Conservation (phyloP, 2,329 filamentous ascomycete species). For the Cordyceps pruinosa region DNA sequence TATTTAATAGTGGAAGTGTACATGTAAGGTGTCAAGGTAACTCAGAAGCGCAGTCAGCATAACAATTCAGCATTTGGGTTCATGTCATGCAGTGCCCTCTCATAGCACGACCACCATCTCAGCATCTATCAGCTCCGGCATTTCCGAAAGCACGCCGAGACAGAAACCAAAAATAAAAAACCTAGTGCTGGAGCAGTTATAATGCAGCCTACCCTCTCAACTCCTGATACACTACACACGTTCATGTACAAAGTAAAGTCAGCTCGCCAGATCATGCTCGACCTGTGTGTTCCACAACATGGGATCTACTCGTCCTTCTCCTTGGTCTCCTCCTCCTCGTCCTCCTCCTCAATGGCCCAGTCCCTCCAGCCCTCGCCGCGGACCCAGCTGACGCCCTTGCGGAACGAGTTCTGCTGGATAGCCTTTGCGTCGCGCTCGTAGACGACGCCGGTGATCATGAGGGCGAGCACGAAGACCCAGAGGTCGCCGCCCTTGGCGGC, state of each 20-base stretch:
- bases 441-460: slow-evolving; percentile 71
- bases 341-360: slow-evolving; percentile 49
- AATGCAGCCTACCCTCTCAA: background rate
- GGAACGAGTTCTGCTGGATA: slow-evolving; percentile 57
- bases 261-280: background rate
- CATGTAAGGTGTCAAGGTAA: too few species aligned
- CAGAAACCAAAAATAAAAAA: background rate
- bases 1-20: too few species aligned
- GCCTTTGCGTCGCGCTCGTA: slow-evolving; percentile 66
- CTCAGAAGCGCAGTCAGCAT: too few species aligned
- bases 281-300: background rate
- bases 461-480: slow-evolving; percentile 69
- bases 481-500: slow-evolving; percentile 79
- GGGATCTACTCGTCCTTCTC: slow-evolving; percentile 23
- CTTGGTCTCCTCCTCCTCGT: slow-evolving; percentile 27
- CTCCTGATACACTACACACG: background rate
- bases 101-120: background rate
- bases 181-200: background rate
- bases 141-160: background rate
- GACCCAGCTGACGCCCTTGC: slow-evolving; percentile 68
- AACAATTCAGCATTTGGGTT: too few species aligned
- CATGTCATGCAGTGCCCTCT: background rate
- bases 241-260: background rate
- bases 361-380: slow-evolving; percentile 71
- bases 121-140: too few species aligned